Evolutionary conservation across 208 protist genomes (phyloP).

Genomic region (Trypanosoma melophagium): DNA sequence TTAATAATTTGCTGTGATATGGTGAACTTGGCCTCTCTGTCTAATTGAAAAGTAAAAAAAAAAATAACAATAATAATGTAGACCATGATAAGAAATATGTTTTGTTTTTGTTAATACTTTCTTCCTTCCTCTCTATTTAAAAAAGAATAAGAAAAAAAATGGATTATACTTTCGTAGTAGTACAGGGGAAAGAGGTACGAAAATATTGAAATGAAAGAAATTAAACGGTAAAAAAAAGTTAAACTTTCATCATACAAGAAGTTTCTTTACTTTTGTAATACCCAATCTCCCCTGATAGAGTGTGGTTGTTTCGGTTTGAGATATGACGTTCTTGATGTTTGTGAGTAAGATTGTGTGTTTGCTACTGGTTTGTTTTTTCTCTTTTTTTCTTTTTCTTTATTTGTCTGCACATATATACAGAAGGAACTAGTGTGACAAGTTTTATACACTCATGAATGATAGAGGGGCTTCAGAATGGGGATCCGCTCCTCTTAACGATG

Average conservation of each 20-base stretch:
- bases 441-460: constrained; percentile 7
- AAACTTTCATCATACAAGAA: not conserved
- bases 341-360: not conserved
- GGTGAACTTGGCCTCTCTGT: too few relatives aligned
- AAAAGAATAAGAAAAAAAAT: too few relatives aligned
- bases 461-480: not conserved
- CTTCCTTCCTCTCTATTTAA: not conserved
- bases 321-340: not conserved
- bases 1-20: too few relatives aligned
- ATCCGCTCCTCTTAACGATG: constrained; percentile 1
- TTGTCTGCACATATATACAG: not conserved
- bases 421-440: not conserved
- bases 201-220: not conserved
- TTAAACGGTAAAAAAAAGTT: not conserved
- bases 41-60: constrained; percentile 20
- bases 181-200: too few relatives aligned
- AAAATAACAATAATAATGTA: constrained; percentile 20
- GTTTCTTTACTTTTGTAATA: constrained; percentile 10
- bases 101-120: constrained; percentile 15
- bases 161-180: too few relatives aligned
- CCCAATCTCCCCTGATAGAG: not conserved
- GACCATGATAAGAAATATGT: constrained; percentile 2
- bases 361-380: constrained; percentile 1
- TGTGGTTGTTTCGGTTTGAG: too few relatives aligned
- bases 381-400: constrained; percentile 1